phyloP scores from a whole-genome alignment of 129 eudicot genomes.

The Solidago caesia region DNA sequence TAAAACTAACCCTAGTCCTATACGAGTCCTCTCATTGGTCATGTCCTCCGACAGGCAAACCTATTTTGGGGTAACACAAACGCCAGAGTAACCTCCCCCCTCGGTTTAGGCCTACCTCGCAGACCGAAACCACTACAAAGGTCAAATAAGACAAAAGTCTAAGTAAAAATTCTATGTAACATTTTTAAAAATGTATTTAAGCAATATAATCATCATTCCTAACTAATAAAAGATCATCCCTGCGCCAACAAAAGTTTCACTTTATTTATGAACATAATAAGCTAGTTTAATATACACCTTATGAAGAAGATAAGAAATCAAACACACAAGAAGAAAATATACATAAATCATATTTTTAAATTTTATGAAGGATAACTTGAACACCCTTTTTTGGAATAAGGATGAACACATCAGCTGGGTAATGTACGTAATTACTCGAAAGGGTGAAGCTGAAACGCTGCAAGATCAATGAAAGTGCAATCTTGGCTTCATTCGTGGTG shows the following conservation, averaged over 20 bases:
- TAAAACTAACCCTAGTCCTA: no score
- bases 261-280: conserved; percentile 8
- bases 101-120: no score
- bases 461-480: conserved; percentile 53
- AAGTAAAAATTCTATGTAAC: no score
- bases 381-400: conserved; percentile 46
- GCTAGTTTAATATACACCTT: not conserved
- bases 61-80: no score
- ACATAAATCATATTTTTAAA: conserved; percentile 8
- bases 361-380: conserved; percentile 37
- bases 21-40: no score
- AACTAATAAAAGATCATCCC: not conserved
- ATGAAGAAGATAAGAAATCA: not conserved
- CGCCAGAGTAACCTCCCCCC: no score
- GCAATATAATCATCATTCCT: not conserved
- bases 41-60: no score
- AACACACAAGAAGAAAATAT: conserved; percentile 1
- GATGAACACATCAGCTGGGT: conserved; percentile 34
- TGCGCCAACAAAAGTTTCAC: not conserved
- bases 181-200: not conserved
- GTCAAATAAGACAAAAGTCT: no score
- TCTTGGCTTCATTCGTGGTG: conserved; percentile 50
- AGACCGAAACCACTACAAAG: no score
- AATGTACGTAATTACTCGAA: conserved; percentile 48
- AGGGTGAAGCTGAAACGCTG: conserved; percentile 50